These are phyloP conservation scores for Globisporangium cystogenes DNA, from an alignment of 352 stramenopile species.

Conservation along the genomic window DNA sequence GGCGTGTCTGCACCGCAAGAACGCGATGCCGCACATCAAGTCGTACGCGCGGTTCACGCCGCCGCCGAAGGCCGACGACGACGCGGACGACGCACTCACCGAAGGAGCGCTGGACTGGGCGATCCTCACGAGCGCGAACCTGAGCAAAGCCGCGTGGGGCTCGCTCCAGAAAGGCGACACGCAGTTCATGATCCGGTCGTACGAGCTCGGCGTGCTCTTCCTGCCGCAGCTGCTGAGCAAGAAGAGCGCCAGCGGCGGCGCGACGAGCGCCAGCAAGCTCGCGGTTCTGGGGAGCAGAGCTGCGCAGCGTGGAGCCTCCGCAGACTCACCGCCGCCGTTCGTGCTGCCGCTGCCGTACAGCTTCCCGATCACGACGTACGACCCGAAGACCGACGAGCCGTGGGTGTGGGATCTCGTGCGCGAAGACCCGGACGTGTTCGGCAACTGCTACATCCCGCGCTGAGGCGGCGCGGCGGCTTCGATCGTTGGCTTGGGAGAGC, in stretches of 20 bases:
- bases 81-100: conserved; percentile 5
- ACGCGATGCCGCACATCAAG: conserved; percentile 85
- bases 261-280: no score
- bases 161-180: conserved; percentile 62
- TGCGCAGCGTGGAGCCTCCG: conserved; percentile 27
- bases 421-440: conserved; percentile 63
- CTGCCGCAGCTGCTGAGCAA: conserved; percentile 27
- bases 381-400: conserved; percentile 63
- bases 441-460: conserved; percentile 58
- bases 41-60: conserved; percentile 60
- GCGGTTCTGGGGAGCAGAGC: conserved; percentile 5
- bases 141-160: conserved; percentile 82
- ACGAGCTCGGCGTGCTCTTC: conserved; percentile 78
- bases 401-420: conserved; percentile 79
- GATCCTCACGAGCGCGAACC: conserved; percentile 75
- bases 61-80: no score
- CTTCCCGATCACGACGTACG: conserved; percentile 66
- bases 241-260: neutral
- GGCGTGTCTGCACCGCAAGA: conserved; percentile 44
- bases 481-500: neutral
- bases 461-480: neutral
- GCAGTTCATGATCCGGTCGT: conserved; percentile 81
- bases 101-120: conserved; percentile 52
- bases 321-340: conserved; percentile 4
- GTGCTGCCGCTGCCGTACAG: conserved; percentile 52